These are phyloP conservation scores for Macadamia tetraphylla DNA, from an alignment of 164 flowering plant species.

Conservation along the genomic window DNA sequence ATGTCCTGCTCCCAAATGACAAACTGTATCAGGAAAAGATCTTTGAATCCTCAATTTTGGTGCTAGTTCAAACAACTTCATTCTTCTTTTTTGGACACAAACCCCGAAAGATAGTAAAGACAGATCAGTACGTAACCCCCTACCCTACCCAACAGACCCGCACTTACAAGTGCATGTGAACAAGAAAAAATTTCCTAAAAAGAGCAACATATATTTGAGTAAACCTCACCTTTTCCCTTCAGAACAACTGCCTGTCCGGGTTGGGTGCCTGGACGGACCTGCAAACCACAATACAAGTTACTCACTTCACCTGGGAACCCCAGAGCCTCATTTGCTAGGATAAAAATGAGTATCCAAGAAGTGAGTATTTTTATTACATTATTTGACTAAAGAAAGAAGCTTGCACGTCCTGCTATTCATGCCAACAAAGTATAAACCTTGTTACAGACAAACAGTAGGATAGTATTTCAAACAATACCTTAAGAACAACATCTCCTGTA, in stretches of 20 bases:
- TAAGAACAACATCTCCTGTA: constrained; percentile 88
- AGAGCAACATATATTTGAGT: neutral
- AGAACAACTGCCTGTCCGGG: constrained; percentile 95
- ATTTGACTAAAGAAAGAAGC: too few species aligned
- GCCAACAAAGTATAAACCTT: too few species aligned
- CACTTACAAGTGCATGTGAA: neutral
- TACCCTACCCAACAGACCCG: too few species aligned
- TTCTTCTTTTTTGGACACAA: neutral
- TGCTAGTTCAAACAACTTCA: neutral
- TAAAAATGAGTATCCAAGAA: too few species aligned
- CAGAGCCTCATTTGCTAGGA: neutral
- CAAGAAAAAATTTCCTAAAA: neutral
- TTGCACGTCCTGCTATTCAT: too few species aligned
- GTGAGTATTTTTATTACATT: too few species aligned
- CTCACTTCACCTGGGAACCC: neutral
- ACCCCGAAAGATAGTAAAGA: neutral
- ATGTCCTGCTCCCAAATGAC: too few species aligned
- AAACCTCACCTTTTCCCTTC: constrained; percentile 68
- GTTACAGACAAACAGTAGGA: too few species aligned
- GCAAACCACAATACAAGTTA: constrained; percentile 18
- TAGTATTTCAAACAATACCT: constrained; percentile 41
- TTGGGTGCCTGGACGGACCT: constrained; percentile 94
- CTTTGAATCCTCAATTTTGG: too few species aligned
- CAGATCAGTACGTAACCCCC: too few species aligned
- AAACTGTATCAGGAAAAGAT: too few species aligned